Base-by-base conservation (phyloP, 2,329 filamentous ascomycete species). In the Cladosporium sp. region DNA sequence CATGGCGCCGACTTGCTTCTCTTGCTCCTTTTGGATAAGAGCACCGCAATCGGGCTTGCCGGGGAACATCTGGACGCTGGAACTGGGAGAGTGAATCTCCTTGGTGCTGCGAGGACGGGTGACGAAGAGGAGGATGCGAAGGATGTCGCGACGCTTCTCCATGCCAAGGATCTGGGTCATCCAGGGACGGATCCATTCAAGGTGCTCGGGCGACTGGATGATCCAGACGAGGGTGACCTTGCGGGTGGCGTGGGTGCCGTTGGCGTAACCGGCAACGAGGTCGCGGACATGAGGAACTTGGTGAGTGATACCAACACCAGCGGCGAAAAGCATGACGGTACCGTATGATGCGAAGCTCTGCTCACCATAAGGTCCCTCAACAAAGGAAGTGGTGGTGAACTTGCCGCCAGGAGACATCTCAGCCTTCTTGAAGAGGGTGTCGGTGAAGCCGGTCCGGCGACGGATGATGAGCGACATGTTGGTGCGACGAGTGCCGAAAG, bases 141-240 rank as follows among this genome's bases (percentile, higher is more conserved):
- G 82, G 28, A 96, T 81, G 50, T 96, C 90, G 58, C 89, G 85
- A 55, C 92, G 87, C 65, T 86, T 83, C 12, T 90, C 88, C 81
- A 97, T 87, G 57, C 82, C 82, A 32, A 97, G 80, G 55, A 97
- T 90, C 67, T 87, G 81, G 3, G 88, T 91, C 89, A 92, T 91
- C 87, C 90, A 97, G 4, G 90, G 90, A 7, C 90, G 85, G 59
- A 96, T 89, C 93, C 94, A 97, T 72, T 96, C 91, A 7, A 97
- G 82, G 57, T 93, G 87, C 68, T 96, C 89, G 36, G 89, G 88
- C 56, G 91, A 90, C 61, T 94, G 90, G 62, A 97, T 89, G 68
- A 96, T 87, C 94, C 94, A 97, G 60, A 97, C 84, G 7, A 97
- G 84, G 1, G 88, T 90, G 47, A 97, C 77, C 39, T 87, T 85